Percentiles rank a stretch among this genome's conserved stretches.
These are phyloP conservation scores for Lippia alba DNA, from an alignment of 305 asterid genomes.

Conservation along the genomic window DNA sequence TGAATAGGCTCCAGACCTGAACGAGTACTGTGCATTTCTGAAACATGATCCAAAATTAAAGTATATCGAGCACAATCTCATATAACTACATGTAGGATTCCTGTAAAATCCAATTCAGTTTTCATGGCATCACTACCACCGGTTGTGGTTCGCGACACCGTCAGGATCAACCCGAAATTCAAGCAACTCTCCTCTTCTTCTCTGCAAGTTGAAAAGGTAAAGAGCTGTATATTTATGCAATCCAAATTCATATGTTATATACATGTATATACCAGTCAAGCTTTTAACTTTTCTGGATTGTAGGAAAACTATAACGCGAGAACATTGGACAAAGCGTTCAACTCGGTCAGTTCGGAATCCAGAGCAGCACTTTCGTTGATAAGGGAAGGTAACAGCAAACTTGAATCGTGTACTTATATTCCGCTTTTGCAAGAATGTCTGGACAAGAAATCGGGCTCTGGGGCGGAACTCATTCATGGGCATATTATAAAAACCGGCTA, in stretches of 20 bases:
- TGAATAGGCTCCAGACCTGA: slow-evolving; percentile 13
- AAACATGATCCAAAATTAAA: slow-evolving; percentile 26
- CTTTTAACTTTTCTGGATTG: slow-evolving; percentile 9
- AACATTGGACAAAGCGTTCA: slow-evolving; percentile 52
- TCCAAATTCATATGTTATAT: slow-evolving; percentile 1
- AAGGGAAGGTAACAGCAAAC: slow-evolving; percentile 45
- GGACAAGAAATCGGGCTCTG: slow-evolving; percentile 49
- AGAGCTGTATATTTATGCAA: background rate
- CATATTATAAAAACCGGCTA: slow-evolving; percentile 71
- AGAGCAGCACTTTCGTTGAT: slow-evolving; percentile 51
- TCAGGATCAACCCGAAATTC: slow-evolving; percentile 69
- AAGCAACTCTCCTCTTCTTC: slow-evolving; percentile 55
- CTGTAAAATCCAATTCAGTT: slow-evolving; percentile 14
- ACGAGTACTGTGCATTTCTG: slow-evolving; percentile 11
- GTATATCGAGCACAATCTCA: slow-evolving; percentile 18
- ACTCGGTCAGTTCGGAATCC: slow-evolving; percentile 50
- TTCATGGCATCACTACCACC: slow-evolving; percentile 88
- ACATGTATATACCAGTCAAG: background rate
- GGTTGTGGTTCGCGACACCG: slow-evolving; percentile 54
- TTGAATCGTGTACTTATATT: slow-evolving; percentile 62
- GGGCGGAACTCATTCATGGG: slow-evolving; percentile 62
- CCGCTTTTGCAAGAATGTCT: slow-evolving; percentile 76
- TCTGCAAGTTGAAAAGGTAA: slow-evolving; percentile 46
- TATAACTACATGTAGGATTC: slow-evolving; percentile 19
- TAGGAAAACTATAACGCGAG: slow-evolving; percentile 47